Evolutionary conservation across 2,329 filamentous ascomycete species (phyloP).

Genomic region (Cladosporium velox): DNA sequence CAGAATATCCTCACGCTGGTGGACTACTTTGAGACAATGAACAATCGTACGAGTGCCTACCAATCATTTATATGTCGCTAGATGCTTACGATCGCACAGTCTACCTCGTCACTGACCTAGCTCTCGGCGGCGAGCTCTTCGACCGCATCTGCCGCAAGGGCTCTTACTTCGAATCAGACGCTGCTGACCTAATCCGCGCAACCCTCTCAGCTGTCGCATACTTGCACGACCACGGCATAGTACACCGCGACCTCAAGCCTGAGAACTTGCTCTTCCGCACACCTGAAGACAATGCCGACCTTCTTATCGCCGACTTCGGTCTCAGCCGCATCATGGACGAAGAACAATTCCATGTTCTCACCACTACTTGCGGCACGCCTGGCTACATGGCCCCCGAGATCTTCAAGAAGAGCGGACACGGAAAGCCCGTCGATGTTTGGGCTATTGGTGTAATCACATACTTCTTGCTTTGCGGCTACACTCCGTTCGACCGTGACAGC

Average conservation of each 20-base stretch:
- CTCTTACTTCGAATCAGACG: constrained; percentile 96
- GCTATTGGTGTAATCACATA: constrained; percentile 98
- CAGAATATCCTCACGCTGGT: constrained; percentile 97
- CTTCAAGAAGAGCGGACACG: constrained; percentile 97
- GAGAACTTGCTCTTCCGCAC: constrained; percentile 97
- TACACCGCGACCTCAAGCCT: constrained; percentile 95
- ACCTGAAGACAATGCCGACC: constrained; percentile 94
- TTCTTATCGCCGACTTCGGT: constrained; percentile 96
- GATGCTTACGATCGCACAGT: constrained; percentile 49
- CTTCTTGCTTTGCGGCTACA: constrained; percentile 96
- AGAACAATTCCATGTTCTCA: constrained; percentile 95
- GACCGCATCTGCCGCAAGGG: constrained; percentile 98
- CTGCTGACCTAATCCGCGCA: constrained; percentile 89
- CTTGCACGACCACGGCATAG: constrained; percentile 96
- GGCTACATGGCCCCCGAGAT: constrained; percentile 99
- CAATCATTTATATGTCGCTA: background rate
- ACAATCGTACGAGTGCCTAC: constrained; percentile 70
- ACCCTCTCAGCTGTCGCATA: constrained; percentile 98
- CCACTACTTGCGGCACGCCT: constrained; percentile 94
- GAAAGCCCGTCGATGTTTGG: constrained; percentile 98
- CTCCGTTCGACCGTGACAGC: constrained; percentile 93
- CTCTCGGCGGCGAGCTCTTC: constrained; percentile 93
- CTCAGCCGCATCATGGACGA: constrained; percentile 98
- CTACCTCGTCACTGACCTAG: constrained; percentile 95
- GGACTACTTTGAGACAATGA: constrained; percentile 99